Evolutionary conservation across 2,329 filamentous ascomycete species (phyloP).

Genomic region (Pseudofabraea citricarpa): DNA sequence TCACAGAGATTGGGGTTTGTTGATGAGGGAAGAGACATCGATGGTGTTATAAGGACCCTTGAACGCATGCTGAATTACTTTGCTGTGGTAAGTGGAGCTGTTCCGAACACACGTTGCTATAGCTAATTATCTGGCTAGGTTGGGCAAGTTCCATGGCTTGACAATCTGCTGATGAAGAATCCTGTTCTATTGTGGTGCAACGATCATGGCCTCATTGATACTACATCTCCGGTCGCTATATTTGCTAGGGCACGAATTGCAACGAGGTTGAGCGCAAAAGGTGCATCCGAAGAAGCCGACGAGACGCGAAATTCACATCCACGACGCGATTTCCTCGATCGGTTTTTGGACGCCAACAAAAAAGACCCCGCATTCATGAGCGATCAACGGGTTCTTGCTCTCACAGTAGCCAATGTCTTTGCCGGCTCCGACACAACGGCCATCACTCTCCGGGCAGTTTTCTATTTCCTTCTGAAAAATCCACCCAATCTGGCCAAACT

Average conservation of each 20-base stretch:
- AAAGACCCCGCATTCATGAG: constrained; percentile 5
- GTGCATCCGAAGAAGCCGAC: not conserved
- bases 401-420: constrained; percentile 8
- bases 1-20: constrained; percentile 5
- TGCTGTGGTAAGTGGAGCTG: not conserved
- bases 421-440: constrained; percentile 32
- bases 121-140: not conserved
- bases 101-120: not conserved
- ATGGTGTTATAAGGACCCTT: not conserved
- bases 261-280: not conserved
- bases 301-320: not conserved
- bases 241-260: not conserved
- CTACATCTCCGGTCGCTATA: not conserved
- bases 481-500: constrained; percentile 20
- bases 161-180: not conserved
- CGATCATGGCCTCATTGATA: not conserved
- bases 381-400: constrained; percentile 5
- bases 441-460: constrained; percentile 24
- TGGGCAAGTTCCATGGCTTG: not conserved
- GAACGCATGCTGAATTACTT: not conserved
- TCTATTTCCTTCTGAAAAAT: constrained; percentile 34
- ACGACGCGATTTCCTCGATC: constrained; percentile 21
- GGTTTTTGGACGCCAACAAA: constrained; percentile 17
- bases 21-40: constrained; percentile 4
- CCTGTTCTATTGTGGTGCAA: not conserved